A percentile compares a stretch with the other conserved stretches of the same genome.
Evolutionary conservation across 805 yeast genomes (phyloP).

Genomic region (Schwanniomyces occidentalis): DNA sequence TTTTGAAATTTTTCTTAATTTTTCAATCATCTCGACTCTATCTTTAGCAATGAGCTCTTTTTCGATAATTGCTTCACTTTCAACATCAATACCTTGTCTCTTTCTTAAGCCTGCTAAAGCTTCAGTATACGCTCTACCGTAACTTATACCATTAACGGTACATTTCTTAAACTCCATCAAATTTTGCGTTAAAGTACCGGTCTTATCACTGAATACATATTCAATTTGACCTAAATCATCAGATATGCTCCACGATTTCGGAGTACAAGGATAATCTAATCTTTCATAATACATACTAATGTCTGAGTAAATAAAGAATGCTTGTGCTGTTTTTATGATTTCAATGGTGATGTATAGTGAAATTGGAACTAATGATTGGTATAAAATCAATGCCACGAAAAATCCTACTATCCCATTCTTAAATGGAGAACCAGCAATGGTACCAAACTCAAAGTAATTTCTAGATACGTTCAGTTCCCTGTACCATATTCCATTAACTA

Average conservation of each 20-base stretch:
- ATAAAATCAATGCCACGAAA: conserved; percentile 73
- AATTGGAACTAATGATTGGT: conserved; percentile 80
- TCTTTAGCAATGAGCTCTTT: conserved; percentile 57
- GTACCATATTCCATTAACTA: conserved; percentile 71
- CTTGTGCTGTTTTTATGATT: conserved; percentile 80
- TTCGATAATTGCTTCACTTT: conserved; percentile 55
- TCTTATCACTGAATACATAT: conserved; percentile 80
- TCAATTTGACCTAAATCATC: conserved; percentile 88
- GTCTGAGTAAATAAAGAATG: conserved; percentile 77
- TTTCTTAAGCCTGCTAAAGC: conserved; percentile 78
- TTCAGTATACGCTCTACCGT: conserved; percentile 82
- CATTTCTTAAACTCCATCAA: conserved; percentile 85
- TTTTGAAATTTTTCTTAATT: conserved; percentile 15
- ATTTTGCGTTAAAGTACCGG: conserved; percentile 82
- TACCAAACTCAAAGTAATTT: conserved; percentile 66
- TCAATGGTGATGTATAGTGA: conserved; percentile 81
- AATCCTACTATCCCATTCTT: conserved; percentile 70
- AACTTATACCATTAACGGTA: conserved; percentile 68
- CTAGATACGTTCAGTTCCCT: conserved; percentile 49
- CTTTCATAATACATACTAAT: conserved; percentile 65
- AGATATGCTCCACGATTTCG: conserved; percentile 82
- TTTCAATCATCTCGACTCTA: conserved; percentile 55
- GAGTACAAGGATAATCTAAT: conserved; percentile 79
- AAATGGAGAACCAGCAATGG: conserved; percentile 64
- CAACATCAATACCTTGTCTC: conserved; percentile 75